Percentiles rank a stretch among this genome's conserved stretches.
Conservation (phyloP, 2,329 filamentous ascomycete species). For the Aspergillus sp. region DNA sequence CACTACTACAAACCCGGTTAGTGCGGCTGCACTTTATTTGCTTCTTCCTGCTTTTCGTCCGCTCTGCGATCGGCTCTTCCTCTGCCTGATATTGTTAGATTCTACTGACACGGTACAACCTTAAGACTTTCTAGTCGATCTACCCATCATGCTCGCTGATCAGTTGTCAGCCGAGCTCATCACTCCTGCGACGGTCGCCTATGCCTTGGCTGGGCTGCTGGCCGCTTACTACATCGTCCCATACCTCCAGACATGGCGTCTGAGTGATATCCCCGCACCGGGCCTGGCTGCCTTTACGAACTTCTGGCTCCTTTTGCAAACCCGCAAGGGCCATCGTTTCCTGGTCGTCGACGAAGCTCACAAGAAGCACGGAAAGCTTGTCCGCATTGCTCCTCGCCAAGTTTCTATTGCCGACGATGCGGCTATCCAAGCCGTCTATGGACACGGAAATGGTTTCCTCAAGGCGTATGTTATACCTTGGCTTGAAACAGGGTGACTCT, state of each 20-base stretch:
- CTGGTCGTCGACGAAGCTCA: conserved; percentile 71
- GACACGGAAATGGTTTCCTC: conserved; percentile 75
- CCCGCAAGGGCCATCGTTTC: conserved; percentile 69
- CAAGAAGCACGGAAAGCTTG: conserved; percentile 75
- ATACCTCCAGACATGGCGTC: conserved; percentile 60
- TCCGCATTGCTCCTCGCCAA: conserved; percentile 83
- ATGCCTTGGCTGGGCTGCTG: conserved; percentile 53
- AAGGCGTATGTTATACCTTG: conserved; percentile 60
- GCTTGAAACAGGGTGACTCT: background rate
- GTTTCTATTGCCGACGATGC: conserved; percentile 78
- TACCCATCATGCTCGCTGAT: conserved; percentile 31
- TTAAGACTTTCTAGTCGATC: background rate
- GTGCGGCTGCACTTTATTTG: conserved; percentile 1
- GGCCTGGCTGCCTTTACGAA: conserved; percentile 70
- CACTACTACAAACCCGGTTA: conserved; percentile 16
- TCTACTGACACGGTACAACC: background rate
- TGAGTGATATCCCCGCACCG: conserved; percentile 57
- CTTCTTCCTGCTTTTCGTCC: background rate
- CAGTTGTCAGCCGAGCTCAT: conserved; percentile 25
- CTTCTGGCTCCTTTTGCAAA: conserved; percentile 75
- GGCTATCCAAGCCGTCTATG: conserved; percentile 79
- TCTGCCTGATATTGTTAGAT: background rate
- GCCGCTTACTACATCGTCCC: conserved; percentile 62
- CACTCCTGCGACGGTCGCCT: conserved; percentile 38
- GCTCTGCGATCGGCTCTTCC: conserved; percentile 1